phyloP scores from a whole-genome alignment of 2,329 filamentous ascomycete genomes.

The Arthroderma sp. region DNA sequence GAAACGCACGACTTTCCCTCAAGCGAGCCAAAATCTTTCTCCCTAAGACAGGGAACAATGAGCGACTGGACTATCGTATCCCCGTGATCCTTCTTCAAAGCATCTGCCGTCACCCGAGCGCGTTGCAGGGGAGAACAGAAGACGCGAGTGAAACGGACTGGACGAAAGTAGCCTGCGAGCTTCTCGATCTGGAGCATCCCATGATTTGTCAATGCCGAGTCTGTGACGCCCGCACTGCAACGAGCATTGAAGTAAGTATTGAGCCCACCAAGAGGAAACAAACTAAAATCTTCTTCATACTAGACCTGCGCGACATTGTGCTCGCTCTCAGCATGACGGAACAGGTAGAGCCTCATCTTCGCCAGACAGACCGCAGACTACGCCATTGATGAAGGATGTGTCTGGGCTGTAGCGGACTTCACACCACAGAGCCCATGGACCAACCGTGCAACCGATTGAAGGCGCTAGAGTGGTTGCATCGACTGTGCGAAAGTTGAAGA shows the following conservation, averaged over 20 bases:
- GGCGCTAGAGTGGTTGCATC: neutral
- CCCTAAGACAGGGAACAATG: conserved; percentile 22
- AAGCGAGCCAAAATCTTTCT: conserved; percentile 32
- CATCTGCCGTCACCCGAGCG: conserved; percentile 42
- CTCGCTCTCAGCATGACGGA: conserved; percentile 80
- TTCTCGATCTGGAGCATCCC: conserved; percentile 66
- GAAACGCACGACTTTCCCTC: conserved; percentile 23
- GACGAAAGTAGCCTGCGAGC: conserved; percentile 55
- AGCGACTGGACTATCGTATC: conserved; percentile 11
- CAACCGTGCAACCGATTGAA: neutral
- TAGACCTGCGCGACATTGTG: conserved; percentile 60
- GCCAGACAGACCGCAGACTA: neutral
- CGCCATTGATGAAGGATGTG: neutral
- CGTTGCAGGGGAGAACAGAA: conserved; percentile 69
- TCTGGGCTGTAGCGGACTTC: neutral
- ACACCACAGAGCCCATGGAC: neutral
- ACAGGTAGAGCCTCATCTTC: conserved; percentile 55
- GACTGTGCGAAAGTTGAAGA: neutral
- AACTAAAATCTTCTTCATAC: conserved; percentile 11
- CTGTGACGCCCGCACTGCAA: conserved; percentile 59
- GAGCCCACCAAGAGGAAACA: neutral
- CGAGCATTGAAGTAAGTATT: conserved; percentile 5
- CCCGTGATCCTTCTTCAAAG: conserved; percentile 12
- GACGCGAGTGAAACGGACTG: conserved; percentile 55
- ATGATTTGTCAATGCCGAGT: conserved; percentile 69